These are phyloP conservation scores for Patellifolia procumbens DNA, from an alignment of 179 eudicot genomes.

Conservation along the genomic window DNA sequence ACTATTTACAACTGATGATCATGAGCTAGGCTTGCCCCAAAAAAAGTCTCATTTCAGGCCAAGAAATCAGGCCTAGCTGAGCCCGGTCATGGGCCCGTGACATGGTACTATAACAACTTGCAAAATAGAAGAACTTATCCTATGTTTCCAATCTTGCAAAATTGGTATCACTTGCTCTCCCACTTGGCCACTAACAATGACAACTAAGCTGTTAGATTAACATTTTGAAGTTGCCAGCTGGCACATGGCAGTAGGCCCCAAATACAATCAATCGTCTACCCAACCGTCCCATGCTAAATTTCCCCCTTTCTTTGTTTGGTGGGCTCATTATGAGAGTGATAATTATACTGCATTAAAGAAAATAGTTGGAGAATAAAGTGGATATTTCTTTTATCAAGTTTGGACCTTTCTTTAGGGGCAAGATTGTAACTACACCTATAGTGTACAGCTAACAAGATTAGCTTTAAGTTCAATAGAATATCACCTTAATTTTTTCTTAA, in stretches of 20 bases:
- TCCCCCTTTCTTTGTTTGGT: slow-evolving; percentile 6
- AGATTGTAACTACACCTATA: too few relatives aligned
- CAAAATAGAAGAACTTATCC: not conserved
- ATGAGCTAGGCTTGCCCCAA: too few relatives aligned
- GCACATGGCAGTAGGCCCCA: not conserved
- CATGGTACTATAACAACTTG: not conserved
- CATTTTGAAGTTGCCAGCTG: not conserved
- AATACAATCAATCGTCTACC: not conserved
- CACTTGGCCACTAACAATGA: not conserved
- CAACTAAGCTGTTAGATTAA: too few relatives aligned
- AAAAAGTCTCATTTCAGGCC: too few relatives aligned
- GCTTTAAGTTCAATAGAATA: too few relatives aligned
- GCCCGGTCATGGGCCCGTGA: too few relatives aligned
- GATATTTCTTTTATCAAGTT: not conserved
- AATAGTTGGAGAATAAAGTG: not conserved
- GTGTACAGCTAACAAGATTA: not conserved
- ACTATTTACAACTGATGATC: too few relatives aligned
- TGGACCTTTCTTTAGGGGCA: not conserved
- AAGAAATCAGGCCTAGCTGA: too few relatives aligned
- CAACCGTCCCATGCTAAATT: not conserved
- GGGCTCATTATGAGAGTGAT: not conserved
- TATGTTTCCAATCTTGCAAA: not conserved
- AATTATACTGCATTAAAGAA: not conserved
- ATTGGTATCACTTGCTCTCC: not conserved
- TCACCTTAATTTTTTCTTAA: too few relatives aligned